Evolutionary conservation across 1,139 yeast species (phyloP).

Genomic region (Yamadazyma taylorii): DNA sequence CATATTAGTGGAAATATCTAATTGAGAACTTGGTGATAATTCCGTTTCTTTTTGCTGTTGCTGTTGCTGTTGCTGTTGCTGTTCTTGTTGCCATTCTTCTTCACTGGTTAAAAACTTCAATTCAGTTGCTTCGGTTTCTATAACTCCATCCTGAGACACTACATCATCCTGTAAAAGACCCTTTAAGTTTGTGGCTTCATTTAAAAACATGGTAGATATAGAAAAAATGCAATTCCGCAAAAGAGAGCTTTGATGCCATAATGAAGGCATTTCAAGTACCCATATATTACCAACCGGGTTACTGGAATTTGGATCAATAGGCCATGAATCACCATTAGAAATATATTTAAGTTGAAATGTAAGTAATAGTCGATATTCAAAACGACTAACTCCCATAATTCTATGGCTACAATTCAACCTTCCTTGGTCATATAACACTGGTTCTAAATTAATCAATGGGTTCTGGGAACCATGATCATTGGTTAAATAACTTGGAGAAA

Average conservation of each 20-base stretch:
- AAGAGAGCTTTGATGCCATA: constrained; percentile 3
- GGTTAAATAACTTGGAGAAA: too few species aligned
- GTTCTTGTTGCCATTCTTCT: too few species aligned
- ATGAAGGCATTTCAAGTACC: constrained; percentile 1
- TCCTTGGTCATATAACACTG: neutral
- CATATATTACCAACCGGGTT: constrained; percentile 1
- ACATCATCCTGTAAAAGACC: neutral
- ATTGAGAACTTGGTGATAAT: too few species aligned
- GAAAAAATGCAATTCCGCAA: constrained; percentile 3
- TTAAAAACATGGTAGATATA: constrained; percentile 1
- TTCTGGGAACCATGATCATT: too few species aligned
- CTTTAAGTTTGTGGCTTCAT: neutral
- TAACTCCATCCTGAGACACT: neutral
- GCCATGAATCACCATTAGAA: neutral
- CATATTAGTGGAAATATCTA: too few species aligned
- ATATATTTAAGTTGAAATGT: neutral
- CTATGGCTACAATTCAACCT: neutral
- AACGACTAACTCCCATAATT: constrained; percentile 19
- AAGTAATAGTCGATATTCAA: constrained; percentile 26
- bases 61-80: too few species aligned
- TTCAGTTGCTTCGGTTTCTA: neutral
- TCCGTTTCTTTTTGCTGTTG: too few species aligned
- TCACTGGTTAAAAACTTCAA: neutral
- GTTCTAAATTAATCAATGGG: neutral
- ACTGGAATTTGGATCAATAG: neutral